A percentile compares a stretch with the other conserved stretches of the same genome.
Evolutionary conservation across 2,329 filamentous ascomycete species (phyloP).

Genomic region (Colletotrichum horii): DNA sequence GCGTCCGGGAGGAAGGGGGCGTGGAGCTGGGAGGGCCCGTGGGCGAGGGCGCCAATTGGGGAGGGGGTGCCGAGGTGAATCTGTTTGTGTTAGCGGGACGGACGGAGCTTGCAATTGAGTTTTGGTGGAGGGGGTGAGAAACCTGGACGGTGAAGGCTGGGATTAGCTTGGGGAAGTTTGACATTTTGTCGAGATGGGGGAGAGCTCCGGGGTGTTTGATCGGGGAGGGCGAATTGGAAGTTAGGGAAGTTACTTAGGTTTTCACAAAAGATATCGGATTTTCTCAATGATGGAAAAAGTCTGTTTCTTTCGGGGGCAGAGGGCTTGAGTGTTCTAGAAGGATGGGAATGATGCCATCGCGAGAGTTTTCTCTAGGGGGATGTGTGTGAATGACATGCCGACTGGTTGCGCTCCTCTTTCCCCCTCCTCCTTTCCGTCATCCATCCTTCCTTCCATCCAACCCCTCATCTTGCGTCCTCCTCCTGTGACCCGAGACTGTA

Average conservation of each 20-base stretch:
- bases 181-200: slow-evolving; percentile 23
- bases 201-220: background rate
- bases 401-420: background rate
- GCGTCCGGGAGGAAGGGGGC: slow-evolving; percentile 34
- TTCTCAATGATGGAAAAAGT: background rate
- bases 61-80: slow-evolving; percentile 37
- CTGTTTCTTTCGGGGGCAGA: background rate
- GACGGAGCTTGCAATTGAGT: background rate
- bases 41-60: slow-evolving; percentile 25
- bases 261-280: background rate
- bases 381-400: background rate
- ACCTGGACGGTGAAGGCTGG: slow-evolving; percentile 43
- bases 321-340: background rate
- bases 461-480: background rate
- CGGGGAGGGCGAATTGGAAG: background rate
- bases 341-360: background rate
- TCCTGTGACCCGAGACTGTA: background rate
- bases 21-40: slow-evolving; percentile 36
- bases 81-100: slow-evolving; percentile 14
- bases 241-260: background rate
- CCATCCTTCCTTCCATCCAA: background rate
- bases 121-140: background rate
- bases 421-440: background rate
- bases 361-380: background rate
- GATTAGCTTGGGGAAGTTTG: slow-evolving; percentile 40